Conservation (phyloP, 2,329 filamentous ascomycete species). For the Penicillium italicum region DNA sequence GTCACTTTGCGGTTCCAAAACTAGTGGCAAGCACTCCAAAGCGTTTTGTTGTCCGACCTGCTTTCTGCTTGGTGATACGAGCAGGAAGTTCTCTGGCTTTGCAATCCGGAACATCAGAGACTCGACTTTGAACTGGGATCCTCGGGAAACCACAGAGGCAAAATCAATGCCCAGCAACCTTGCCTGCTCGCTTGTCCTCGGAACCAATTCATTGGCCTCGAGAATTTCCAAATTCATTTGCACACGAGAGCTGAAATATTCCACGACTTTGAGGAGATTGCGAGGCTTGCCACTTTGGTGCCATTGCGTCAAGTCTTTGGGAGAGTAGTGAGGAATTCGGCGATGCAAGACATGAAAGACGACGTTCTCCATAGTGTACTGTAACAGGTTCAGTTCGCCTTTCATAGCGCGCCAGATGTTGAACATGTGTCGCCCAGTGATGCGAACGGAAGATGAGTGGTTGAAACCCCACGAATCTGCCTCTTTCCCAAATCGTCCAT, state of each 20-base stretch:
- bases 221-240: conserved; percentile 86
- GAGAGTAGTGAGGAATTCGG: conserved; percentile 82
- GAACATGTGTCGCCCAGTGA: conserved; percentile 95
- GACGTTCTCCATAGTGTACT: conserved; percentile 96
- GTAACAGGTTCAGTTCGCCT: conserved; percentile 81
- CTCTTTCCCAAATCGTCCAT: conserved; percentile 80
- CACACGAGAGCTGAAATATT: conserved; percentile 72
- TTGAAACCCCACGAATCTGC: conserved; percentile 91
- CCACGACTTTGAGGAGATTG: conserved; percentile 69
- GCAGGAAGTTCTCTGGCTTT: conserved; percentile 89
- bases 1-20: conserved; percentile 95
- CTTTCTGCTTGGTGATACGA: conserved; percentile 83
- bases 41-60: conserved; percentile 94
- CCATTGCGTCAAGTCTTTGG: conserved; percentile 76
- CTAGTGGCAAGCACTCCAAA: conserved; percentile 85
- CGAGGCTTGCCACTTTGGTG: conserved; percentile 65
- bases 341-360: conserved; percentile 85
- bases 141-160: conserved; percentile 89
- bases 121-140: conserved; percentile 97
- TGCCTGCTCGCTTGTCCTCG: conserved; percentile 90
- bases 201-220: conserved; percentile 81
- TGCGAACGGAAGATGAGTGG: conserved; percentile 81
- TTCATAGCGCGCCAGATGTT: conserved; percentile 97
- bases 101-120: conserved; percentile 98
- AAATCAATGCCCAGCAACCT: conserved; percentile 92